A percentile compares a stretch with the other conserved stretches of the same genome.
Evolutionary conservation across 192 early-diverging fungal genomes (phyloP).

Genomic region (Pilaira anomala): DNA sequence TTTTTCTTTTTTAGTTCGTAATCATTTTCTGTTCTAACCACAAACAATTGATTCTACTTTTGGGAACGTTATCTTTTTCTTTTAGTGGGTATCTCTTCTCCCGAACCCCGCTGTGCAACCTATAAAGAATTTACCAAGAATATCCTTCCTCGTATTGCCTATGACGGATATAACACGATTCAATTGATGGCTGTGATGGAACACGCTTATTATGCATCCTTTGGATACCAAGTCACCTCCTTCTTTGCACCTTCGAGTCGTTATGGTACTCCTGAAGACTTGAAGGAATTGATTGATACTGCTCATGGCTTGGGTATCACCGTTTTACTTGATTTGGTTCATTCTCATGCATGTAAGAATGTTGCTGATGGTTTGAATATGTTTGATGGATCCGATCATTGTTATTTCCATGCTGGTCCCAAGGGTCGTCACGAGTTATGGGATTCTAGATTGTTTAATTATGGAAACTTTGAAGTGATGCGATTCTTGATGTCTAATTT

Average conservation of each 20-base stretch:
- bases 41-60: neutral
- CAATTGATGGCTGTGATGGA: slow-evolving; percentile 97
- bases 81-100: slow-evolving; percentile 87
- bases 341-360: slow-evolving; percentile 96
- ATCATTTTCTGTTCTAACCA: neutral
- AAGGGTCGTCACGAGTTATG: slow-evolving; percentile 89
- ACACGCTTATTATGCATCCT: slow-evolving; percentile 97
- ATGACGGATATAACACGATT: slow-evolving; percentile 80
- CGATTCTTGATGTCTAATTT: slow-evolving; percentile 95
- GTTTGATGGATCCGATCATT: slow-evolving; percentile 95
- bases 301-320: slow-evolving; percentile 86
- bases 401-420: slow-evolving; percentile 90
- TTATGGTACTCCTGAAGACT: slow-evolving; percentile 91
- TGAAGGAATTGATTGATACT: slow-evolving; percentile 88
- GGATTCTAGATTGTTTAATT: slow-evolving; percentile 95
- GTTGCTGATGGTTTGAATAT: slow-evolving; percentile 90
- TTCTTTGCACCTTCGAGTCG: slow-evolving; percentile 94
- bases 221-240: slow-evolving; percentile 97
- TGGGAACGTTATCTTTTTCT: slow-evolving; percentile 9
- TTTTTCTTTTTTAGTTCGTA: neutral
- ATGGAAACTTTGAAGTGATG: slow-evolving; percentile 84
- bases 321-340: slow-evolving; percentile 91
- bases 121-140: slow-evolving; percentile 89
- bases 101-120: slow-evolving; percentile 76
- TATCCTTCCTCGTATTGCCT: slow-evolving; percentile 79